A percentile compares a stretch with the other conserved stretches of the same genome.
phyloP scores from a whole-genome alignment of 495 filamentous ascomycete genomes.

The Aspergillus affinis region DNA sequence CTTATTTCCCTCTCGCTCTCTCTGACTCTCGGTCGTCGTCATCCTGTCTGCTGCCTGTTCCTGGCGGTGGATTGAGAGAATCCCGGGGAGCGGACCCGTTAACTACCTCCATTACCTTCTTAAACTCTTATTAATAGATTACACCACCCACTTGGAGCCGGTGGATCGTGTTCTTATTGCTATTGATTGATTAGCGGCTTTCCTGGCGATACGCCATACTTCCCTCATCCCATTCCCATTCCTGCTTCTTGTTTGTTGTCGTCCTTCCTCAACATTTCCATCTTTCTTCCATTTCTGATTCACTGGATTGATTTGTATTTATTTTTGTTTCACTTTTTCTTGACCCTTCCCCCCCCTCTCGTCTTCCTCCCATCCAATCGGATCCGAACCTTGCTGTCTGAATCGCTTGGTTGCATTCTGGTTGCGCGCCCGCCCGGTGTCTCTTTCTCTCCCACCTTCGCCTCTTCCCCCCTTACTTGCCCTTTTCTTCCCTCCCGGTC shows the following conservation, averaged over 20 bases:
- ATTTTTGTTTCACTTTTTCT: constrained; percentile 2
- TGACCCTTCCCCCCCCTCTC: background rate
- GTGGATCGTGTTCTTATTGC: background rate
- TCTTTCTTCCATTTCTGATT: constrained; percentile 6
- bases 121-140: background rate
- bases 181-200: constrained; percentile 2
- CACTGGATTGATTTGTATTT: background rate
- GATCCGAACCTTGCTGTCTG: background rate
- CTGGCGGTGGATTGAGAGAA: no score
- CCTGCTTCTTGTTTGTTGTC: constrained; percentile 4
- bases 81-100: no score
- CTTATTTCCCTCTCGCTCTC: no score
- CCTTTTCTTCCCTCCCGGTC: constrained; percentile 16
- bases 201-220: constrained; percentile 8
- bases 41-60: background rate
- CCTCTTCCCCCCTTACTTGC: constrained; percentile 18
- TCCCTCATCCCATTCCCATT: constrained; percentile 8
- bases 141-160: background rate
- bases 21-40: background rate
- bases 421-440: background rate
- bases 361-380: background rate
- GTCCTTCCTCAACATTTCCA: background rate
- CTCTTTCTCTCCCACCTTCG: constrained; percentile 9
- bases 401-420: constrained; percentile 1
- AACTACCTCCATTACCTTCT: background rate